phyloP scores from a whole-genome alignment of 2,329 filamentous ascomycete species.

The Coniochaeta sp. region DNA sequence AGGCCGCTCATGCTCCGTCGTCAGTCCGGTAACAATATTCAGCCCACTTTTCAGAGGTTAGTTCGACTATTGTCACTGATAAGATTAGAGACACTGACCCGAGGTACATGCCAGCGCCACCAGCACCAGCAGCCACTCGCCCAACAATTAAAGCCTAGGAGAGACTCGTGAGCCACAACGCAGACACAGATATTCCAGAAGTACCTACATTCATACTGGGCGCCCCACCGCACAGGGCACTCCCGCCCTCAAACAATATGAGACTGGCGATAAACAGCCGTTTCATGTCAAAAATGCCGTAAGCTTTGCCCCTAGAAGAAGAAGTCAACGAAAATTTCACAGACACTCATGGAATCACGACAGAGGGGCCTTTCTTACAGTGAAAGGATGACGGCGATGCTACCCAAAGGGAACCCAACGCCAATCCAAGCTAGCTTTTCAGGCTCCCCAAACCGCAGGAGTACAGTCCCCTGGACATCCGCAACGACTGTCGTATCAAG shows the following conservation, averaged over 20 bases:
- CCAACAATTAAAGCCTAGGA: constrained; percentile 20
- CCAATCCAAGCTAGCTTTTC: constrained; percentile 33
- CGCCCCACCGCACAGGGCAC: constrained; percentile 19
- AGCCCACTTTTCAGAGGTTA: constrained; percentile 8
- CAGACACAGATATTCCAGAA: background rate
- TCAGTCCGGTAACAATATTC: constrained; percentile 21
- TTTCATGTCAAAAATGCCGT: constrained; percentile 10
- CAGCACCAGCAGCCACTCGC: constrained; percentile 21
- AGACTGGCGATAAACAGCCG: constrained; percentile 15
- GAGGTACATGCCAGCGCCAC: constrained; percentile 22
- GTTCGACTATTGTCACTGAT: background rate
- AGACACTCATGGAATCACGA: background rate
- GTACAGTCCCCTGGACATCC: constrained; percentile 32
- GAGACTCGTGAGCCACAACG: background rate
- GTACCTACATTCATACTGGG: constrained; percentile 12
- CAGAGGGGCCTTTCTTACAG: background rate
- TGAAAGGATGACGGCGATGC: constrained; percentile 13
- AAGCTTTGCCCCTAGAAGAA: background rate
- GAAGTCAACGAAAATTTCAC: too few relatives aligned
- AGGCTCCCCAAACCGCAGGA: constrained; percentile 26
- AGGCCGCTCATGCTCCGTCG: constrained; percentile 20
- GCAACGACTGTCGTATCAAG: constrained; percentile 36
- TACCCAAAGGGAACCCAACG: constrained; percentile 26
- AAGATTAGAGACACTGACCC: constrained; percentile 7
- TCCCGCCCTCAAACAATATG: constrained; percentile 22